Conservation (phyloP, 768 basidiomycete genomes). For the Tricholoma saponaceum region DNA sequence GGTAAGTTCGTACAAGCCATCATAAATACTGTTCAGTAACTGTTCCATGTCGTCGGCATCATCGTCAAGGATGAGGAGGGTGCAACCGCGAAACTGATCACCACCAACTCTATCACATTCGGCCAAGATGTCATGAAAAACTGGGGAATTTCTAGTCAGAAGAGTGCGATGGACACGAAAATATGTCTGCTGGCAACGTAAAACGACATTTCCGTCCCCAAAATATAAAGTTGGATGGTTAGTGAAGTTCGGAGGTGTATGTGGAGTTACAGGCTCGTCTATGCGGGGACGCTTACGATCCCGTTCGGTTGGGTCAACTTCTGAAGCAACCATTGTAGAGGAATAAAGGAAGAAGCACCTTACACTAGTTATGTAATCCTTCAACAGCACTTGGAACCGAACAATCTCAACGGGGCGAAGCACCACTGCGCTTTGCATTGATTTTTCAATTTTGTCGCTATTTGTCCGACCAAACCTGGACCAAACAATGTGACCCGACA, state of each 20-base stretch:
- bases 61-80: background rate
- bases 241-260: background rate
- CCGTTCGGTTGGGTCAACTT: background rate
- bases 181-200: background rate
- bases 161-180: constrained; percentile 2
- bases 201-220: background rate
- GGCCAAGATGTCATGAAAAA: background rate
- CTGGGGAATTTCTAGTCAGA: background rate
- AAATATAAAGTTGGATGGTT: background rate
- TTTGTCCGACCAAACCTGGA: no score
- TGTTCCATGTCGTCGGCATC: background rate
- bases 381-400: background rate
- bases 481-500: no score
- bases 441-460: no score
- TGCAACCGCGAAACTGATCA: background rate
- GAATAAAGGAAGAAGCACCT: background rate
- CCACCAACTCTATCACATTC: background rate
- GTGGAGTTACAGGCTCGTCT: background rate
- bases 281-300: constrained; percentile 1
- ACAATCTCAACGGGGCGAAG: background rate
- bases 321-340: background rate
- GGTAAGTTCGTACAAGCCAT: background rate
- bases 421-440: no score
- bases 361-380: background rate
- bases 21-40: background rate